phyloP scores from a whole-genome alignment of 2,329 filamentous ascomycete genomes.

The Cladosporium sp. region DNA sequence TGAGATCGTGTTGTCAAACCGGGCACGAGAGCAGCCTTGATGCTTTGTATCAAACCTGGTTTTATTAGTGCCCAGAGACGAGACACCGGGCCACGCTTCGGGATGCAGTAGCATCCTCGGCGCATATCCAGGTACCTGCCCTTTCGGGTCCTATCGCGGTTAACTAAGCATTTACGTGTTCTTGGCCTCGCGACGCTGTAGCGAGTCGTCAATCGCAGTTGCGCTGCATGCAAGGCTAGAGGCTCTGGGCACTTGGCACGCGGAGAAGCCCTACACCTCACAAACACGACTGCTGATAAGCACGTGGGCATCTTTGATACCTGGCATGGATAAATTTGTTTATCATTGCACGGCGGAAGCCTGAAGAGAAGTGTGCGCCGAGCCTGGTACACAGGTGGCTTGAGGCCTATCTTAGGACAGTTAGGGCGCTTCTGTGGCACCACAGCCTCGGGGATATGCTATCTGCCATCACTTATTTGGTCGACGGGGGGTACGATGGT shows the following conservation, averaged over 20 bases:
- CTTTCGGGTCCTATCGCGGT: neutral
- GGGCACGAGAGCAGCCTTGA: neutral
- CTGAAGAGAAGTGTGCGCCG: neutral
- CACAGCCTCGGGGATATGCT: neutral
- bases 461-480: too few species aligned
- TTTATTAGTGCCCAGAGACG: neutral
- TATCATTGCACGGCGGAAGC: neutral
- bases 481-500: too few species aligned
- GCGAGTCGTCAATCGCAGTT: neutral
- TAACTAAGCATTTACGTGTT: neutral
- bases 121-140: constrained; percentile 5
- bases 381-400: neutral
- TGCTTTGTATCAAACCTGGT: neutral
- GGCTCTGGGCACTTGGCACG: constrained; percentile 7
- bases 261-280: neutral
- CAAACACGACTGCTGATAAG: constrained; percentile 4
- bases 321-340: neutral
- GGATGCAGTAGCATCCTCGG: neutral
- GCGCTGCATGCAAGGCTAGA: constrained; percentile 4
- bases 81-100: neutral
- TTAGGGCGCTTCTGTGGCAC: neutral
- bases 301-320: neutral
- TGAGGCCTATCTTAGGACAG: neutral
- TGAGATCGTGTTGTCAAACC: neutral
- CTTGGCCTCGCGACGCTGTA: constrained; percentile 3